These are phyloP conservation scores for Fomitopsis palustris DNA, from an alignment of 1,284 basidiomycete genomes.

Conservation along the genomic window DNA sequence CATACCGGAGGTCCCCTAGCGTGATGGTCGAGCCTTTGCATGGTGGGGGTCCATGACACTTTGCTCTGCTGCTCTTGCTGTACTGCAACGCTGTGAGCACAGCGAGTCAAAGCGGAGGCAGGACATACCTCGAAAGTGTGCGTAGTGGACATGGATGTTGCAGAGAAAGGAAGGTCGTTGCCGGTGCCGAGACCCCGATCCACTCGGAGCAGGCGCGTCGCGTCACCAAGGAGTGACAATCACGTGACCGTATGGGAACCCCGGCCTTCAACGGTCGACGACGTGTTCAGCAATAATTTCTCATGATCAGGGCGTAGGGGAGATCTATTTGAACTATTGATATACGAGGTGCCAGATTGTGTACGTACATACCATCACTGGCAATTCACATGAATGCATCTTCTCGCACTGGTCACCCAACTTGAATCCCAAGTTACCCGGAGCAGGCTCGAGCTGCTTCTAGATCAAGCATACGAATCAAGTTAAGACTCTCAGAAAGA, in stretches of 20 bases:
- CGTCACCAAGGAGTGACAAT: constrained; percentile 6
- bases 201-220: constrained; percentile 12
- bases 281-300: too few species aligned
- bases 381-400: too few species aligned
- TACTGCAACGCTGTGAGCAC: constrained; percentile 43
- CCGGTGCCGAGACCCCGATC: neutral
- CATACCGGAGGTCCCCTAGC: constrained; percentile 60
- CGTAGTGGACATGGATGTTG: constrained; percentile 14
- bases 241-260: constrained; percentile 1
- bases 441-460: too few species aligned
- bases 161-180: neutral
- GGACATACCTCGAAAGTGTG: constrained; percentile 20
- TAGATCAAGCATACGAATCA: too few species aligned
- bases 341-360: too few species aligned
- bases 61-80: constrained; percentile 62
- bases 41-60: constrained; percentile 59
- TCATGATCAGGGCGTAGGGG: too few species aligned
- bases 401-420: too few species aligned
- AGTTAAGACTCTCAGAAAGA: too few species aligned
- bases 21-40: constrained; percentile 55
- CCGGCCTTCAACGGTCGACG: too few species aligned
- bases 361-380: too few species aligned
- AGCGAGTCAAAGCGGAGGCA: neutral
- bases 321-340: too few species aligned
- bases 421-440: too few species aligned